A percentile compares a stretch with the other conserved stretches of the same genome.
Evolutionary conservation across 805 yeast species (phyloP).

Genomic region (Starmerella roubikii): DNA sequence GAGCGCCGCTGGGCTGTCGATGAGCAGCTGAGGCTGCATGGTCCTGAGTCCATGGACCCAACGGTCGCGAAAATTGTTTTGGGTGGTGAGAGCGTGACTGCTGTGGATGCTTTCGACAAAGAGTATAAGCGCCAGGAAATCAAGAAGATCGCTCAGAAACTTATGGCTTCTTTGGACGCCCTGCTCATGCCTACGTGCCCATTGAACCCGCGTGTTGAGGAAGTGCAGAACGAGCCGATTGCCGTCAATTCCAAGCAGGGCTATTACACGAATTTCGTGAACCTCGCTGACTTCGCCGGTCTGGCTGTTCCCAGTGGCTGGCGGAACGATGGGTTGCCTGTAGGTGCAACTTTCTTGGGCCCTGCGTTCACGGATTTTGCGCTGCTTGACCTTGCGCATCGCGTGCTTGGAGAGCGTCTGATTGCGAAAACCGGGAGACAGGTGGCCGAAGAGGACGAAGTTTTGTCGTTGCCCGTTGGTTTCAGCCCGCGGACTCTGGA

Average conservation of each 20-base stretch:
- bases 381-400: conserved; percentile 64
- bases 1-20: conserved; percentile 79
- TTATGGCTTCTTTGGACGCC: conserved; percentile 51
- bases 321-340: conserved; percentile 75
- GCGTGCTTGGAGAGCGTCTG: conserved; percentile 42
- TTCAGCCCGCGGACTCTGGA: conserved; percentile 35
- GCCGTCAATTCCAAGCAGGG: conserved; percentile 82
- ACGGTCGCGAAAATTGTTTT: conserved; percentile 63
- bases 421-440: conserved; percentile 38
- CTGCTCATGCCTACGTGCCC: conserved; percentile 90
- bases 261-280: conserved; percentile 95
- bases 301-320: conserved; percentile 86
- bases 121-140: conserved; percentile 81
- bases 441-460: conserved; percentile 30
- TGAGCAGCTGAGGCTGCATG: conserved; percentile 53
- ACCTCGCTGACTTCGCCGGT: conserved; percentile 85
- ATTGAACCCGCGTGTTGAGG: conserved; percentile 67
- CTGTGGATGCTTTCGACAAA: conserved; percentile 68
- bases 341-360: conserved; percentile 77
- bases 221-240: conserved; percentile 65
- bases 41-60: conserved; percentile 65
- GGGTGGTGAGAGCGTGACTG: conserved; percentile 65
- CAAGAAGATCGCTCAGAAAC: conserved; percentile 44
- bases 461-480: not conserved
- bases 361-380: conserved; percentile 80